phyloP scores from a whole-genome alignment of 2,329 filamentous ascomycete genomes.

The Gliomastix tumulicola region DNA sequence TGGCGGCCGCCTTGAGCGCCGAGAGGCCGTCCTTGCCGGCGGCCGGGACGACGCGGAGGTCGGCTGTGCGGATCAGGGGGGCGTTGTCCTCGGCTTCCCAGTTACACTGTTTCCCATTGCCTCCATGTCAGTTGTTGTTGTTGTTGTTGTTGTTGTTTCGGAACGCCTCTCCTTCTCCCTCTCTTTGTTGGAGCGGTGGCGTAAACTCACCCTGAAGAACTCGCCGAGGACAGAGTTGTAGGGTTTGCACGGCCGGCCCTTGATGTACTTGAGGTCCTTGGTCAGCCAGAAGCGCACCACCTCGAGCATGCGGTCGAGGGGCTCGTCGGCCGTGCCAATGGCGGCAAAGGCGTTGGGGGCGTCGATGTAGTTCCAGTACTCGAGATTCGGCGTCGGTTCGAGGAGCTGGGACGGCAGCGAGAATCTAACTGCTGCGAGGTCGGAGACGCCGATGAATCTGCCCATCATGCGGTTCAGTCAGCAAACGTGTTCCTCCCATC shows the following conservation, averaged over 20 bases:
- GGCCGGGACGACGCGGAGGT: conserved; percentile 18
- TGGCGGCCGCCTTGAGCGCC: conserved; percentile 37
- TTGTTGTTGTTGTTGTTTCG: not conserved
- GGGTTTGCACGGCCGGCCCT: conserved; percentile 96
- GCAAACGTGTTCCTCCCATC: too few species aligned
- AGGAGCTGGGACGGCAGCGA: conserved; percentile 91
- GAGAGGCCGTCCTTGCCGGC: conserved; percentile 1
- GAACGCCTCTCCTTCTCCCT: not conserved
- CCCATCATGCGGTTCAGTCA: too few species aligned
- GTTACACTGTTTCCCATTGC: conserved; percentile 72
- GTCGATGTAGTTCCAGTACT: conserved; percentile 99
- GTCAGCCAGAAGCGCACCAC: conserved; percentile 97
- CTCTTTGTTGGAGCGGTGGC: not conserved
- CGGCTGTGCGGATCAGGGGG: conserved; percentile 52
- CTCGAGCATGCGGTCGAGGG: conserved; percentile 88
- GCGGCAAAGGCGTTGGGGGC: conserved; percentile 81
- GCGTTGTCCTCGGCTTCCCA: conserved; percentile 85
- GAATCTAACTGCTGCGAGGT: conserved; percentile 93
- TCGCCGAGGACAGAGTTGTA: conserved; percentile 97
- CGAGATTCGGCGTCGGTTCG: conserved; percentile 92
- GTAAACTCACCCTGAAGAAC: conserved; percentile 78
- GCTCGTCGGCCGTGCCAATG: conserved; percentile 83
- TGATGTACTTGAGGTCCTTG: conserved; percentile 97
- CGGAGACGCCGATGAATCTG: conserved; percentile 92
- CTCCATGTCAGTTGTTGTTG: conserved; percentile 11